Base-by-base conservation (phyloP, 2,329 filamentous ascomycete genomes). In the Penicillium sp. region DNA sequence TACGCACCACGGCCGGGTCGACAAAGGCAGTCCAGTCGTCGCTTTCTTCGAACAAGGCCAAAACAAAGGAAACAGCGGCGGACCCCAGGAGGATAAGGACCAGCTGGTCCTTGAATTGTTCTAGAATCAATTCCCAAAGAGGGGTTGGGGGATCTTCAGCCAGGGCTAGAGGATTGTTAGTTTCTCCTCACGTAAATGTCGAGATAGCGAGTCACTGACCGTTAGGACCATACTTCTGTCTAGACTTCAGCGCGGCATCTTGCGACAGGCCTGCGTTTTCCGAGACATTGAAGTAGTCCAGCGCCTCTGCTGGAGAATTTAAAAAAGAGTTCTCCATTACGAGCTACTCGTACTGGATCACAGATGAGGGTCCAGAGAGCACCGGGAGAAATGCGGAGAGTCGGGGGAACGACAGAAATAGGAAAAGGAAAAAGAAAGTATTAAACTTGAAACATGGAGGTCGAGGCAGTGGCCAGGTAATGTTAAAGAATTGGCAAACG, bases 41-140 rank as follows among this genome's bases (percentile, higher is more conserved):
- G 58, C 89, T 89, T 43, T 94, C 89, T 73, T 99, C 94, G 65
- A 99, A 92, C 12, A 99, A 82, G 25, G 94, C 94, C 59, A 99
- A 81, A 25, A 92, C 86, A 72, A 99, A 97, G 2, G 94, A 97
- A 33, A 99, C 88, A 20, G 89, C 91, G 11, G 94, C 94, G 35
- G 93, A 97, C 52, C 86, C 94, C 48, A 99, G 84, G 22, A 99
- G 82, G 66, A 99, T 99, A 51, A 99, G 84, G 64, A 99, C 94
- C 46, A 99, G 85, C 76, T 99, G 94, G 73, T 99, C 94, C 77
- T 99, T 97, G 83, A 99, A 99, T 75, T 99, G 94, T 78, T 99
- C 94, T 56, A 99, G 83, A 53, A 99, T 90, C 60, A 99, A 87
- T 77, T 97, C 85, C 94, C 93, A 99, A 46, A 99, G 74, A 37